A percentile compares a stretch with the other conserved stretches of the same genome.
These are phyloP conservation scores for Penicillium riverlandense DNA, from an alignment of 495 filamentous ascomycete genomes.

Conservation along the genomic window DNA sequence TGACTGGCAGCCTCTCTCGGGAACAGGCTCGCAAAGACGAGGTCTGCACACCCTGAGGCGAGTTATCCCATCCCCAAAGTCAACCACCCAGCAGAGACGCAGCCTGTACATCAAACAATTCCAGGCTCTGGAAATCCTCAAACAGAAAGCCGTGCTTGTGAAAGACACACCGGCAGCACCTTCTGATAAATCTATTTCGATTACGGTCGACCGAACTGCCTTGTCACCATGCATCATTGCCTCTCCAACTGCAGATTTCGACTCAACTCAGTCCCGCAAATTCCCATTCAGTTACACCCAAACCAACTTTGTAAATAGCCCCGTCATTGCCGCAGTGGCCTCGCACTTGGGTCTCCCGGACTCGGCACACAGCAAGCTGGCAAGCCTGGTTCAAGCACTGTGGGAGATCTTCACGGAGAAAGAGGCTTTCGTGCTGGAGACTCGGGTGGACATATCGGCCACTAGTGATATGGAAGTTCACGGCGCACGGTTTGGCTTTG, in stretches of 20 bases:
- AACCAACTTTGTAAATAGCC: slow-evolving; percentile 18
- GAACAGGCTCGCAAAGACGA: slow-evolving; percentile 30
- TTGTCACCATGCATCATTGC: slow-evolving; percentile 60
- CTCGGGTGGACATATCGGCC: slow-evolving; percentile 30
- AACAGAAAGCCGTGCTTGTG: slow-evolving; percentile 41
- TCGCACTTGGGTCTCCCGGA: slow-evolving; percentile 45
- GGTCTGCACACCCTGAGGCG: slow-evolving; percentile 45
- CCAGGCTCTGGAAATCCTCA: slow-evolving; percentile 54
- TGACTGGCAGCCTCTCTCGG: slow-evolving; percentile 8
- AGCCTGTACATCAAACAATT: slow-evolving; percentile 51
- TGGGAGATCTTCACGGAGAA: slow-evolving; percentile 56
- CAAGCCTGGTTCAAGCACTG: slow-evolving; percentile 45
- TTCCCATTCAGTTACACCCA: slow-evolving; percentile 58
- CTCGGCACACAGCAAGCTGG: slow-evolving; percentile 34
- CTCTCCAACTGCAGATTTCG: slow-evolving; percentile 41
- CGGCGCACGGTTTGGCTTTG: slow-evolving; percentile 57
- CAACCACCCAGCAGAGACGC: slow-evolving; percentile 36
- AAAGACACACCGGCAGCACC: slow-evolving; percentile 24
- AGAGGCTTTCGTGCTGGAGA: slow-evolving; percentile 59
- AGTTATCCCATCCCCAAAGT: slow-evolving; percentile 6
- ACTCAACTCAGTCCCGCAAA: slow-evolving; percentile 31
- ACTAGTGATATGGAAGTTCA: slow-evolving; percentile 40
- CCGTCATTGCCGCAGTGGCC: slow-evolving; percentile 33
- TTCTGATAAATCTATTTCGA: slow-evolving; percentile 44
- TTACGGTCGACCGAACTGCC: slow-evolving; percentile 59